Evolutionary conservation across 768 basidiomycete genomes (phyloP).

Genomic region (Calvatia gigantea): DNA sequence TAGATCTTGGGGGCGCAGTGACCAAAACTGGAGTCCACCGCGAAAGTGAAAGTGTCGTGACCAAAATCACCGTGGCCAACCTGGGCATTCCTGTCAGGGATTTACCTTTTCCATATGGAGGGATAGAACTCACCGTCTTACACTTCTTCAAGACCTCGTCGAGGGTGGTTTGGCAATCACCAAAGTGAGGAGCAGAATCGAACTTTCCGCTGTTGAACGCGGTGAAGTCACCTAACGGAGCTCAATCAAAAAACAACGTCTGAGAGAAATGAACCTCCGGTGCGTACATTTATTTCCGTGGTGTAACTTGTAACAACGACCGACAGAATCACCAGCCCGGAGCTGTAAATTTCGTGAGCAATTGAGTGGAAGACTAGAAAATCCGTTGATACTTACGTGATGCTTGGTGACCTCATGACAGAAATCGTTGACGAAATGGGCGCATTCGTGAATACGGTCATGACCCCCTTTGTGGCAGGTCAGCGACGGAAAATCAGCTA

Average conservation of each 20-base stretch:
- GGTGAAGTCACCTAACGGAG: background rate
- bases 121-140: background rate
- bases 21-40: background rate
- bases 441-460: background rate
- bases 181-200: background rate
- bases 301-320: conserved; percentile 4
- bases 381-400: background rate
- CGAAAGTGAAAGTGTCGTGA: background rate
- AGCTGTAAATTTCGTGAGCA: background rate
- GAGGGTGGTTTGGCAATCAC: background rate
- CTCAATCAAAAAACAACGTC: background rate
- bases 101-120: background rate
- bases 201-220: background rate
- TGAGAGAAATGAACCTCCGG: background rate
- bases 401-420: background rate
- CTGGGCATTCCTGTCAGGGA: background rate
- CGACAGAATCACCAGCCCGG: background rate
- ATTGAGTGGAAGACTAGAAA: background rate
- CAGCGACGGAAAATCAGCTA: background rate
- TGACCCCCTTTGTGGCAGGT: background rate
- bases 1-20: background rate
- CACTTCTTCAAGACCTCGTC: background rate
- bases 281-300: background rate
- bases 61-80: background rate
- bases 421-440: background rate